phyloP scores from a whole-genome alignment of 2,329 filamentous ascomycete genomes.

The Penicillium sp. region DNA sequence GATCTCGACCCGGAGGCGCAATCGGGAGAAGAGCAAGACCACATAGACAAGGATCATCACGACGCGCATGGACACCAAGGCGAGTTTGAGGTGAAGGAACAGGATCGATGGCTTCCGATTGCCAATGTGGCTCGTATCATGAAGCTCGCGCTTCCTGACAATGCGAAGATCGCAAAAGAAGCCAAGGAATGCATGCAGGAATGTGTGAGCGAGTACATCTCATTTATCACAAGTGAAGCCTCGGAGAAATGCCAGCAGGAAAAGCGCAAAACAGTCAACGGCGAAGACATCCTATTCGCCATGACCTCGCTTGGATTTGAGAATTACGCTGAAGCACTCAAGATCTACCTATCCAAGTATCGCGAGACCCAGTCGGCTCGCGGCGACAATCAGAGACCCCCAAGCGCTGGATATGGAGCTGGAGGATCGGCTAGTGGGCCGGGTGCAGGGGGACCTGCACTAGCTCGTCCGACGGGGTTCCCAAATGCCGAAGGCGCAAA shows the following conservation, averaged over 20 bases:
- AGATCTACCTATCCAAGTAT: conserved; percentile 97
- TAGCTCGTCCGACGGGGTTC: conserved; percentile 34
- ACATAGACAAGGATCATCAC: conserved; percentile 70
- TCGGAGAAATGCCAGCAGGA: conserved; percentile 99
- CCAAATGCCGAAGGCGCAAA: conserved; percentile 44
- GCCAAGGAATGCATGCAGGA: conserved; percentile 99
- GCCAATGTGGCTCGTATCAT: conserved; percentile 99
- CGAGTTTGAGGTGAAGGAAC: conserved; percentile 99
- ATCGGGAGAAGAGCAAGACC: conserved; percentile 86
- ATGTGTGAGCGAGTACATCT: conserved; percentile 99
- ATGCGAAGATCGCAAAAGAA: conserved; percentile 98
- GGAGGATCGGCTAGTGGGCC: conserved; percentile 40
- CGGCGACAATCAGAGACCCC: conserved; percentile 61
- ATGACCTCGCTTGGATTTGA: conserved; percentile 99
- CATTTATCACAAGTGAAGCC: conserved; percentile 98
- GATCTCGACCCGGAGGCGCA: conserved; percentile 89
- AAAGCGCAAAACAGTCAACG: conserved; percentile 98
- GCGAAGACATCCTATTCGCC: conserved; percentile 96
- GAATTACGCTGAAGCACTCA: conserved; percentile 96
- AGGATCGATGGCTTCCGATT: conserved; percentile 99
- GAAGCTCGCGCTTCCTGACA: conserved; percentile 96
- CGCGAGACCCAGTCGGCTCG: conserved; percentile 86
- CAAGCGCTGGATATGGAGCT: conserved; percentile 43
- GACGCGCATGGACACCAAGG: conserved; percentile 68
- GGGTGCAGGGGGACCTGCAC: conserved; percentile 14